Evolutionary conservation across 805 yeast genomes (phyloP).

Genomic region (Metschnikowia santaceciliae): DNA sequence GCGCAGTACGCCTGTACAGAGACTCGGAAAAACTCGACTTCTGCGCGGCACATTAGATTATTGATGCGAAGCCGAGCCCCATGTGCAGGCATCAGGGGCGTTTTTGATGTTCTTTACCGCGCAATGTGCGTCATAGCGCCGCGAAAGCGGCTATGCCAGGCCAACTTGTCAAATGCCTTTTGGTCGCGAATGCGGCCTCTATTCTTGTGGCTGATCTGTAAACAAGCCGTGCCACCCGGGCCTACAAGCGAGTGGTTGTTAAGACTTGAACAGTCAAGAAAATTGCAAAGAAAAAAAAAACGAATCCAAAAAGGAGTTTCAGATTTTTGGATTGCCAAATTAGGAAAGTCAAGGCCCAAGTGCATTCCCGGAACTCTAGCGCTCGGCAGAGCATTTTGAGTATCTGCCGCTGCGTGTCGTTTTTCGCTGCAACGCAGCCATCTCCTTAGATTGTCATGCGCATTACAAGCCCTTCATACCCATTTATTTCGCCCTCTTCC

Average conservation of each 20-base stretch:
- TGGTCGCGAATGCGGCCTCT: not conserved
- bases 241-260: no score
- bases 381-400: not conserved
- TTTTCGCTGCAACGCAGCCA: not conserved
- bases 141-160: not conserved
- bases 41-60: not conserved
- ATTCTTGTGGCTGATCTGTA: not conserved
- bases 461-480: not conserved
- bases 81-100: slow-evolving; percentile 2
- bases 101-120: not conserved
- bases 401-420: not conserved
- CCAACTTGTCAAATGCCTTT: slow-evolving; percentile 1
- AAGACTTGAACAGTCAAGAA: no score
- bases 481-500: not conserved
- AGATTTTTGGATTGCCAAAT: no score
- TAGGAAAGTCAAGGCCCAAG: no score
- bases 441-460: not conserved
- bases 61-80: not conserved
- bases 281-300: no score
- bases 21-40: not conserved
- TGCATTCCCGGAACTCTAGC: no score
- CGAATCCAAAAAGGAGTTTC: no score
- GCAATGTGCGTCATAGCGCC: not conserved
- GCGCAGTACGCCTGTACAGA: not conserved
- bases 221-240: not conserved